phyloP scores from a whole-genome alignment of 176 grass and related monocot genomes.

The Oryza glaberrima region DNA sequence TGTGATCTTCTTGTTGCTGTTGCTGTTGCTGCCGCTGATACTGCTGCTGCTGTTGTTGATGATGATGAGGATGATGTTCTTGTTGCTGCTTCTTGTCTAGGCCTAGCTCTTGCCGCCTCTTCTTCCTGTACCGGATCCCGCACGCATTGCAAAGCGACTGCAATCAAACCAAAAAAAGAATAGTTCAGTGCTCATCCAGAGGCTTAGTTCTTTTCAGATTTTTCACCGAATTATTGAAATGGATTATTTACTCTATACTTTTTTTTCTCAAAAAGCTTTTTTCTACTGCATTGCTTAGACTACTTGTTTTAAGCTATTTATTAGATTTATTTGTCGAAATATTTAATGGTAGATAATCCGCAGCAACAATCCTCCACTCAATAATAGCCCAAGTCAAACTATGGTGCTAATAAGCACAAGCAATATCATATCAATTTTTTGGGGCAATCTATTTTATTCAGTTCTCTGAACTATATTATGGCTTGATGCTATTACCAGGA shows the following conservation, averaged over 20 bases:
- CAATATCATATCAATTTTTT: background rate
- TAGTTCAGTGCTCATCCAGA: background rate
- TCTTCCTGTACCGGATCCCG: conserved; percentile 95
- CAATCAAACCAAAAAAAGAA: background rate
- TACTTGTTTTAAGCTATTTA: too few relatives aligned
- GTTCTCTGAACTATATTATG: background rate
- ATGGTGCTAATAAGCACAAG: background rate
- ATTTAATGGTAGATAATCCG: too few relatives aligned
- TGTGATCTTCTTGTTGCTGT: background rate
- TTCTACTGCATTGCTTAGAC: too few relatives aligned
- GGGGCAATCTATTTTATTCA: background rate
- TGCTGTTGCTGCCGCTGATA: background rate
- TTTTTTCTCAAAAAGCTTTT: too few relatives aligned
- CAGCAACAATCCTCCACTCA: too few relatives aligned
- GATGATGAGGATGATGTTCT: background rate
- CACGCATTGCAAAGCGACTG: conserved; percentile 96
- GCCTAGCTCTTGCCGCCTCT: conserved; percentile 63
- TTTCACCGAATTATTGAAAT: too few relatives aligned
- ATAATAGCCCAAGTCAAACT: background rate
- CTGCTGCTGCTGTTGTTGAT: background rate
- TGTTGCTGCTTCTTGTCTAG: conserved; percentile 33
- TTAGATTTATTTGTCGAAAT: too few relatives aligned
- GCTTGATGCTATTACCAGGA: conserved; percentile 3
- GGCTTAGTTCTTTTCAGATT: too few relatives aligned
- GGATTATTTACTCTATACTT: too few relatives aligned